phyloP scores from a whole-genome alignment of 176 grass and related monocot genomes.

The Triticum urartu region DNA sequence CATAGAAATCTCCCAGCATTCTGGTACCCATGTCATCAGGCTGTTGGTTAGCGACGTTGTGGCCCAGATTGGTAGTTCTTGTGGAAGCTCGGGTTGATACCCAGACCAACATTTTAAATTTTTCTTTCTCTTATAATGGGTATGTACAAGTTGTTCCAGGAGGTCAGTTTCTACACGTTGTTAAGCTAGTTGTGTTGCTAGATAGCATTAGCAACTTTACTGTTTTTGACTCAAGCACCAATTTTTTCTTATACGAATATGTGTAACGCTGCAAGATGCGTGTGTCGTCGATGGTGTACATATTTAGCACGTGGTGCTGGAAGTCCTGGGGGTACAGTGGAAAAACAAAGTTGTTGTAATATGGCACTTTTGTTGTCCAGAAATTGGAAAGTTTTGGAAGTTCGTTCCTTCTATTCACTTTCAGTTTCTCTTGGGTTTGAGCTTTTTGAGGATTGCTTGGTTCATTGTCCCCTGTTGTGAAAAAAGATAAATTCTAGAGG shows the following conservation, averaged over 20 bases:
- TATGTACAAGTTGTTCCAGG: slow-evolving; percentile 21
- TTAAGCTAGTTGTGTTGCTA: slow-evolving; percentile 38
- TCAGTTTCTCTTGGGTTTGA: background rate
- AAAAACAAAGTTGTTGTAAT: slow-evolving; percentile 26
- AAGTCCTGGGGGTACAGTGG: slow-evolving; percentile 29
- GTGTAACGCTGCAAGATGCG: slow-evolving; percentile 26
- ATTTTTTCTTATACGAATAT: slow-evolving; percentile 23
- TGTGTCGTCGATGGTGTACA: slow-evolving; percentile 49
- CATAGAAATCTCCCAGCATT: slow-evolving; percentile 67
- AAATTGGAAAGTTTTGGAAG: slow-evolving; percentile 19
- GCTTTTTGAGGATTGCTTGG: background rate
- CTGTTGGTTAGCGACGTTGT: slow-evolving; percentile 57
- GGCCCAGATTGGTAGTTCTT: slow-evolving; percentile 67
- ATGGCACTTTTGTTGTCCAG: background rate
- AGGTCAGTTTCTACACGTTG: slow-evolving; percentile 15
- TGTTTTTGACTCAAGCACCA: slow-evolving; percentile 31
- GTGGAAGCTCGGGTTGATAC: slow-evolving; percentile 71
- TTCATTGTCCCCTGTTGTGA: background rate
- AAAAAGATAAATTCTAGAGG: background rate
- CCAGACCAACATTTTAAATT: background rate
- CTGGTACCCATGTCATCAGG: slow-evolving; percentile 69
- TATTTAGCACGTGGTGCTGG: slow-evolving; percentile 35
- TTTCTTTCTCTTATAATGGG: background rate
- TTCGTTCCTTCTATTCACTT: background rate
- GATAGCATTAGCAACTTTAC: slow-evolving; percentile 46